These are phyloP conservation scores for Oldenlandia corymbosa DNA, from an alignment of 257 asterid species.

Conservation along the genomic window DNA sequence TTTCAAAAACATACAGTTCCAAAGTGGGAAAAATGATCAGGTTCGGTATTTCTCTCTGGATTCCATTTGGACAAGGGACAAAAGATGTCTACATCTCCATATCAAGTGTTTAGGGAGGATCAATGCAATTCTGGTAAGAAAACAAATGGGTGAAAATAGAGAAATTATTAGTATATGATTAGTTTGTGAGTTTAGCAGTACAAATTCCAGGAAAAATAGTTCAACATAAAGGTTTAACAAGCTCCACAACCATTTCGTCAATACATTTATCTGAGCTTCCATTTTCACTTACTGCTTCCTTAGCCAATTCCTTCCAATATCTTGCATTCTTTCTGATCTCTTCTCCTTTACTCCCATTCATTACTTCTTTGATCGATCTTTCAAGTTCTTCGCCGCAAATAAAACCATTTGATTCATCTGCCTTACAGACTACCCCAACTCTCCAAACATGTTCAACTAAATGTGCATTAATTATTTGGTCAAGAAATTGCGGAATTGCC, in stretches of 20 bases:
- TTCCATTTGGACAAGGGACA: too few relatives aligned
- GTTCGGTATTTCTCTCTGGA: too few relatives aligned
- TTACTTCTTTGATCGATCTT: constrained; percentile 30
- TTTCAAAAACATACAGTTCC: too few relatives aligned
- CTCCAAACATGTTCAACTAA: constrained; percentile 46
- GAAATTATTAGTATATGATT: too few relatives aligned
- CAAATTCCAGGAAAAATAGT: too few relatives aligned
- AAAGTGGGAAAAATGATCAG: too few relatives aligned
- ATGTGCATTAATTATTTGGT: constrained; percentile 50
- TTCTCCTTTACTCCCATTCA: constrained; percentile 28
- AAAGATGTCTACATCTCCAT: too few relatives aligned
- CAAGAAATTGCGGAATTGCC: constrained; percentile 53
- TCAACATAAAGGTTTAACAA: constrained; percentile 2
- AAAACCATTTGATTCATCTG: constrained; percentile 25
- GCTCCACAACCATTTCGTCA: constrained; percentile 29
- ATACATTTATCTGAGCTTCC: constrained; percentile 48
- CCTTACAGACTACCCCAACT: constrained; percentile 34
- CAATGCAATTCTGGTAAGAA: too few relatives aligned
- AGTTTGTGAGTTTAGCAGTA: too few relatives aligned
- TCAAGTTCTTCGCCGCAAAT: constrained; percentile 31
- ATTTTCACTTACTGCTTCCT: constrained; percentile 38
- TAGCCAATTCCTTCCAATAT: constrained; percentile 37
- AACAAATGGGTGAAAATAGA: too few relatives aligned
- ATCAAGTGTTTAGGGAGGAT: too few relatives aligned
- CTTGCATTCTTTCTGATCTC: constrained; percentile 30